Evolutionary conservation across 1,284 basidiomycete genomes (phyloP), one percentile per base, ranked within the genome.

Genomic region (Ustilago esculenta): DNA sequence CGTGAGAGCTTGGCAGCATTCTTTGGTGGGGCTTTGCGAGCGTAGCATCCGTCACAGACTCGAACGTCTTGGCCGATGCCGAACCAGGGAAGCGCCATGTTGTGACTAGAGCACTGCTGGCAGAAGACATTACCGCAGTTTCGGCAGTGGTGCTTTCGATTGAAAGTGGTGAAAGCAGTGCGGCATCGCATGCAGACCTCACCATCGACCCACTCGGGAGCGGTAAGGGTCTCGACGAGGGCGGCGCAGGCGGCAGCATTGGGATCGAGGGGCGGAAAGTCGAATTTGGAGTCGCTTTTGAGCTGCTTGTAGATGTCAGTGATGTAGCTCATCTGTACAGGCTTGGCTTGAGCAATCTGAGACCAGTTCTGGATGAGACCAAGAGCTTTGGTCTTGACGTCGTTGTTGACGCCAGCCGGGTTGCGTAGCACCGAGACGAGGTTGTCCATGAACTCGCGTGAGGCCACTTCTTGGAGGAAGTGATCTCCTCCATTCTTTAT

Each of bases 41-140:
- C 53, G 29, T 53, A 71, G 80, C 96, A 99, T 8, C 88, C 87
- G 73, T 99, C 95, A 73, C 96, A 98, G 1, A 98, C 94, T 40
- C 96, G 86, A 4, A 99, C 96, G 50, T 92, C 89, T 79, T 97
- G 91, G 3, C 89, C 86, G 75, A 98, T 94, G 11, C 96, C 96
- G 78, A 92, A 97, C 82, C 94, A 92, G 1, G 96, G 94, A 12
- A 98, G 85, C 0, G 92, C 84, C 83, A 93, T 88, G 2, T 86
- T 86, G 83, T 93, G 92, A 34, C 90, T 89, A 1, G 93, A 94
- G 83, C 96, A 99, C 50, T 89, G 87, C 63, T 95, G 92, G 83
- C 97, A 94, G 79, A 97, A 98, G 17, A 98, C 92, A 77, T 91
- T 89, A 9, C 96, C 96, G 82, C 96, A 99, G 83, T 98, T 98